Percentiles rank a stretch among this genome's conserved stretches.
Conservation (phyloP, 2,329 filamentous ascomycete species). For the Cercospora zeae-maydis region DNA sequence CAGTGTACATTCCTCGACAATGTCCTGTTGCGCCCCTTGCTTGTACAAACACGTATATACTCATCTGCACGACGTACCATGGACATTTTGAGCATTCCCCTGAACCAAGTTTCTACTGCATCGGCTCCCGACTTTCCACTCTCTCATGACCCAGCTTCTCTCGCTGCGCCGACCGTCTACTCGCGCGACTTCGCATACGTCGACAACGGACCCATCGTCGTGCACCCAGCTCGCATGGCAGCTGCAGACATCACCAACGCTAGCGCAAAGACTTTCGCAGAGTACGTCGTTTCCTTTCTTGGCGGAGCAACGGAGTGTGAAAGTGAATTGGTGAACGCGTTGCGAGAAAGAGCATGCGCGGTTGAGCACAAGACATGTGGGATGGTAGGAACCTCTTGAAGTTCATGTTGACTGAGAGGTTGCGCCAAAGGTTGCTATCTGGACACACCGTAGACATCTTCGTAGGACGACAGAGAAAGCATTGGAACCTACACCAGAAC, state of each 20-base stretch:
- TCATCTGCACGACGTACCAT: conserved; percentile 8
- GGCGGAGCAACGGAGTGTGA: neutral
- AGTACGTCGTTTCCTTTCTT: conserved; percentile 43
- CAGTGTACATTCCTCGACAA: conserved; percentile 14
- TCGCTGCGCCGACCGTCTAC: conserved; percentile 27
- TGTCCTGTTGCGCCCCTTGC: conserved; percentile 15
- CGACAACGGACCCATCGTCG: conserved; percentile 36
- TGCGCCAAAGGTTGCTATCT: conserved; percentile 51
- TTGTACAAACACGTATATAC: conserved; percentile 12
- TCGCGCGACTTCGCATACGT: conserved; percentile 47
- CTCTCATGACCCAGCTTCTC: conserved; percentile 1
- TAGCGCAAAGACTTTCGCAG: conserved; percentile 50
- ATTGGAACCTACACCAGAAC: conserved; percentile 53
- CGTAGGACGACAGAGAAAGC: conserved; percentile 47
- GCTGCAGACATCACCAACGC: conserved; percentile 46
- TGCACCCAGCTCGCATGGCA: conserved; percentile 42
- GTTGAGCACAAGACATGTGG: conserved; percentile 10
- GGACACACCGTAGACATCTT: conserved; percentile 52
- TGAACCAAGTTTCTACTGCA: conserved; percentile 12
- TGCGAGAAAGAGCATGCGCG: conserved; percentile 2
- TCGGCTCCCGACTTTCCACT: conserved; percentile 4
- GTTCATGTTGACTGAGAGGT: conserved; percentile 39
- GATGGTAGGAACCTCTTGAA: conserved; percentile 17
- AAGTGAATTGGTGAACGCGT: neutral
- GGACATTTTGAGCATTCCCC: conserved; percentile 5